Base-by-base conservation (phyloP, 495 filamentous ascomycete species). In the Neurospora terricola region DNA sequence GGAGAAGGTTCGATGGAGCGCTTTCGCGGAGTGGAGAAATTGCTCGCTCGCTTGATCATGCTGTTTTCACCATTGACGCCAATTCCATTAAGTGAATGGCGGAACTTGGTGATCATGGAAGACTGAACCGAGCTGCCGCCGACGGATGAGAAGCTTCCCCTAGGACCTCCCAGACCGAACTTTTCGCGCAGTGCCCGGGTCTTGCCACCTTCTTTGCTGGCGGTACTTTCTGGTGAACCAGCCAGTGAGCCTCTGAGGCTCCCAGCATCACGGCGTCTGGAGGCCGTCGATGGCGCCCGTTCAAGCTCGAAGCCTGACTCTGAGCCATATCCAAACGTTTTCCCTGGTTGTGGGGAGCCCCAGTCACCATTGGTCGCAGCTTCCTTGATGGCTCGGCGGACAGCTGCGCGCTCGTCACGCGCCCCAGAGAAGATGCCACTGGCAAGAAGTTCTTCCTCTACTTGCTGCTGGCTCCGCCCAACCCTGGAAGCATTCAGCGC, bases 371-470 rank as follows among this genome's bases (percentile, higher is more conserved):
- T 71, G 27, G 62, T 71, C 37, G 30, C 71, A 21, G 18, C 70
- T 11, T 75, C 78, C 12, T 37, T 74, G 18, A 78, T 77, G 4
- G 76, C 81, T 30, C 76, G 76, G 16, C 76, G 80, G 8, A 80
- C 81, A 4, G 80, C 76, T 34, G 75, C 78, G 48, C 73, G 78
- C 68, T 82, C 82, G 45, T 84, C 78, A 27, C 71, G 75, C n/a
- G 84, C 69, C 4, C 81, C 83, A 0, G 74, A 70, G 38, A 86
- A 83, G 14, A 85, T 75, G 42, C 83, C 83, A 37, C 80, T 85
- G 2, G 80, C 83, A 30, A 85, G 73, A n/a, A 85, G 73, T n/a
- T 80, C 80, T 4, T 82, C 82, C 71, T 86, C 83, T 4, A 81
- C 66, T 21, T 66, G 75, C 38, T 36, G 72, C 5, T 68, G 66